These are phyloP conservation scores for Aegilops longissima DNA, from an alignment of 176 grass and related monocot genomes.

Conservation along the genomic window DNA sequence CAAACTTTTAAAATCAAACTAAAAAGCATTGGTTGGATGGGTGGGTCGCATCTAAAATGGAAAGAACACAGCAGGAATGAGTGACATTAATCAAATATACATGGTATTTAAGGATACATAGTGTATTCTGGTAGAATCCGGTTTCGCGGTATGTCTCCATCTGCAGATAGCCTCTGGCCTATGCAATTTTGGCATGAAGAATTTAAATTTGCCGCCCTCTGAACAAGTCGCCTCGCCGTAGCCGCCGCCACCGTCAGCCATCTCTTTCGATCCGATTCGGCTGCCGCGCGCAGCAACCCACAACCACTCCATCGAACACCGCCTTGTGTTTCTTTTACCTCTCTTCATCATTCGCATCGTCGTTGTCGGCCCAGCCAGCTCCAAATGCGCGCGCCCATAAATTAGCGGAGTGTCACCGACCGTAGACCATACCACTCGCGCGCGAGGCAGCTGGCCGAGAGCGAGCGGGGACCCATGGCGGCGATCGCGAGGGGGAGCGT, in stretches of 20 bases:
- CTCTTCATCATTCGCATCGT: background rate
- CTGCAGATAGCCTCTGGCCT: background rate
- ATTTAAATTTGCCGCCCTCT: background rate
- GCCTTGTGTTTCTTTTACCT: background rate
- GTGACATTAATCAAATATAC: too few relatives aligned
- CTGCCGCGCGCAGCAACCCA: background rate
- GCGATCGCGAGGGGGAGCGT: constrained; percentile 49
- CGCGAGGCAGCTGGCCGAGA: background rate
- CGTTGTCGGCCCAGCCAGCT: background rate
- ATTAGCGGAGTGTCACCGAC: background rate
- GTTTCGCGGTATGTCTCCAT: background rate
- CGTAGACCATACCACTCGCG: background rate
- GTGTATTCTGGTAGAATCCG: too few relatives aligned
- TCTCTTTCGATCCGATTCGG: background rate
- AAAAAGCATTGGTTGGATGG: too few relatives aligned
- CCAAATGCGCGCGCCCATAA: background rate
- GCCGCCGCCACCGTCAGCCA: background rate
- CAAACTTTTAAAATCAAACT: too few relatives aligned
- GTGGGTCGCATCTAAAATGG: too few relatives aligned
- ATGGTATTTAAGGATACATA: too few relatives aligned
- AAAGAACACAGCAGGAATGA: too few relatives aligned
- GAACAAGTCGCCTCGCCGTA: background rate
- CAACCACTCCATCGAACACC: background rate
- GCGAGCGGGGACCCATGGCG: constrained; percentile 8
- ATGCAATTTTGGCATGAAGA: background rate